A percentile compares a stretch with the other conserved stretches of the same genome.
phyloP scores from a whole-genome alignment of 2,329 filamentous ascomycete genomes.

The Dryadomyces quercus-mongolicae region DNA sequence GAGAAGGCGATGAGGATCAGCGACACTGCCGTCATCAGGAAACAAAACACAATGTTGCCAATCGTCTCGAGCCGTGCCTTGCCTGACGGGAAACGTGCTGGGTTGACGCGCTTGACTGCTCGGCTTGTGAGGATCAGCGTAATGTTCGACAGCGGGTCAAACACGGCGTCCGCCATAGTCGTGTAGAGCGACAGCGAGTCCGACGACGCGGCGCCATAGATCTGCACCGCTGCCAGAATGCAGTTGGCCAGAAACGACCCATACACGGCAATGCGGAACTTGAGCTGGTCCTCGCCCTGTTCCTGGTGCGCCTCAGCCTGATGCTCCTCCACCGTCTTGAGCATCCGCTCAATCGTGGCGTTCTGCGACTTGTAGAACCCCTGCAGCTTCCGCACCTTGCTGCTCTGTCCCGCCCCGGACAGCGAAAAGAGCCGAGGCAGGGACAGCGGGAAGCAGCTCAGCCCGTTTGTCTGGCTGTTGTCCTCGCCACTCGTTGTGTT shows the following conservation, averaged over 20 bases:
- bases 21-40: slow-evolving; percentile 87
- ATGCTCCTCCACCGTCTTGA: slow-evolving; percentile 91
- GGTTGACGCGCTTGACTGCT: slow-evolving; percentile 77
- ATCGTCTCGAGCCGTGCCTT: slow-evolving; percentile 92
- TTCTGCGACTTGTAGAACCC: slow-evolving; percentile 88
- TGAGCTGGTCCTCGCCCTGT: slow-evolving; percentile 68
- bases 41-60: slow-evolving; percentile 93
- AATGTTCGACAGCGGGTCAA: slow-evolving; percentile 82
- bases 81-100: slow-evolving; percentile 76
- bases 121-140: slow-evolving; percentile 79
- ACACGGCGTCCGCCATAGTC: slow-evolving; percentile 91
- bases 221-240: slow-evolving; percentile 63
- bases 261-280: slow-evolving; percentile 54
- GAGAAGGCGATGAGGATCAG: slow-evolving; percentile 88
- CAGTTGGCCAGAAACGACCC: slow-evolving; percentile 71
- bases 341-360: slow-evolving; percentile 78
- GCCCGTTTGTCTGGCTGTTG: not conserved
- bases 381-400: slow-evolving; percentile 36
- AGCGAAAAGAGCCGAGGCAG: slow-evolving; percentile 18
- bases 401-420: slow-evolving; percentile 18
- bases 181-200: slow-evolving; percentile 93
- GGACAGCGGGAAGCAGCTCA: slow-evolving; percentile 19
- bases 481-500: too few relatives aligned
- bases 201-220: slow-evolving; percentile 79
- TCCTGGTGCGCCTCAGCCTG: slow-evolving; percentile 68